Base-by-base conservation (phyloP, 164 flowering plant species). In the Liriodendron chinense region DNA sequence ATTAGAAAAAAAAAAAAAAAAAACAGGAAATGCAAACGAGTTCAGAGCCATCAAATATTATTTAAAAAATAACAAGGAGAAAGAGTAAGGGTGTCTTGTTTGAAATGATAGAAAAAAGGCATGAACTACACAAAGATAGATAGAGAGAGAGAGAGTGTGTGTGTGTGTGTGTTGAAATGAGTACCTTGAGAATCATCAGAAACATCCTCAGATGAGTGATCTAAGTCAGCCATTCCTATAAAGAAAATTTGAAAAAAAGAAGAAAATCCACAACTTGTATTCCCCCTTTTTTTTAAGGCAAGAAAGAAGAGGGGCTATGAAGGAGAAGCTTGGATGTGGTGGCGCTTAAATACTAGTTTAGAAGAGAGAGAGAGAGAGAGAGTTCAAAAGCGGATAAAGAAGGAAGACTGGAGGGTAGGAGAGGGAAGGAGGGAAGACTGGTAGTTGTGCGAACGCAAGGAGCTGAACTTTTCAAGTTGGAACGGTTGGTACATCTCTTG, bases 1-100 rank as follows among this genome's bases (percentile, higher is more conserved):
- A 24, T 16, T 13, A 21, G 47, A 47, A 24, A 2, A 28, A 28
- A 28, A 47, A 24, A 2, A 28, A 28, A 28, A 74, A 18, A 65
- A 49, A 0, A 22, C 24, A 9, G 16, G 20, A 24, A 47, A 14
- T 65, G 48, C 47, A 49, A 74, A 74, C 16, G 76, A 71, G 74
- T 83, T 49, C 74, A 21, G 82, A 79, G 56, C 75, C 82, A 28
- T 61, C 76, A 74, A 26, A 24, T 9, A 64, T 74, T 77, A 28
- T 34, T 34, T 34, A 2, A 34, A 34, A 34, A 34, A 34, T 4
- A 34, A 34, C 6, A 34, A 34, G 43, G 4, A 34, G 43, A 34
- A 34, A 2, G 43, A 34, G 3, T 4, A 34, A 34, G 3, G 6
- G 3, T 34, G 43, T 2, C 43, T 34, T 34, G 43, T 34, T 34